Percentiles rank a stretch among this genome's conserved stretches.
Conservation (phyloP, 2,329 filamentous ascomycete genomes). For the Colletotrichum gloeosporioides region DNA sequence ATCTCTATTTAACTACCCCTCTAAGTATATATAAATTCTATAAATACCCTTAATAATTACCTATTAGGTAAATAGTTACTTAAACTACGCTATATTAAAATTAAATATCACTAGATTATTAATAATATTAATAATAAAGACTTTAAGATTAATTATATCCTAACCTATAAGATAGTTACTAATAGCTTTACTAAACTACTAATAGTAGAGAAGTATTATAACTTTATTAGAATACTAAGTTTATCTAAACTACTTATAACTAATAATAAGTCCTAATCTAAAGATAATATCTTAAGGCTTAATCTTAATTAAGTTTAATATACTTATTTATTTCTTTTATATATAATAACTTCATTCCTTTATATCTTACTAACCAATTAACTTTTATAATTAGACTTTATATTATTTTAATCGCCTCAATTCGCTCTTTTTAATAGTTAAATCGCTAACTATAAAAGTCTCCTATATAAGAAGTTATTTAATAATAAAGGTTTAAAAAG, state of each 20-base stretch:
- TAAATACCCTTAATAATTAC: no score
- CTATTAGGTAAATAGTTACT: background rate
- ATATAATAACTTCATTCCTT: background rate
- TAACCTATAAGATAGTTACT: background rate
- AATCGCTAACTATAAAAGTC: background rate
- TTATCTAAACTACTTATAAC: background rate
- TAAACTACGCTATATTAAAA: background rate
- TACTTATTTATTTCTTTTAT: background rate
- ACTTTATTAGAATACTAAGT: background rate
- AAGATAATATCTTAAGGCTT: background rate
- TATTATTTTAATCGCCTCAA: background rate
- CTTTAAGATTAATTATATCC: background rate
- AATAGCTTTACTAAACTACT: background rate
- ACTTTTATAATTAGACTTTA: background rate
- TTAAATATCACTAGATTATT: background rate
- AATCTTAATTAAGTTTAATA: background rate
- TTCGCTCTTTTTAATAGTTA: background rate
- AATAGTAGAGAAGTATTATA: background rate
- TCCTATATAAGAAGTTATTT: background rate
- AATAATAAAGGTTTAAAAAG: background rate
- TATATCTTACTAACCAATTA: background rate
- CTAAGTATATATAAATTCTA: no score
- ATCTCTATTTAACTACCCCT: no score
- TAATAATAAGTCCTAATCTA: background rate
- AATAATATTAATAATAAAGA: background rate